A percentile compares a stretch with the other conserved stretches of the same genome.
These are phyloP conservation scores for Starmera pachycereana DNA, from an alignment of 805 yeast genomes.

Conservation along the genomic window DNA sequence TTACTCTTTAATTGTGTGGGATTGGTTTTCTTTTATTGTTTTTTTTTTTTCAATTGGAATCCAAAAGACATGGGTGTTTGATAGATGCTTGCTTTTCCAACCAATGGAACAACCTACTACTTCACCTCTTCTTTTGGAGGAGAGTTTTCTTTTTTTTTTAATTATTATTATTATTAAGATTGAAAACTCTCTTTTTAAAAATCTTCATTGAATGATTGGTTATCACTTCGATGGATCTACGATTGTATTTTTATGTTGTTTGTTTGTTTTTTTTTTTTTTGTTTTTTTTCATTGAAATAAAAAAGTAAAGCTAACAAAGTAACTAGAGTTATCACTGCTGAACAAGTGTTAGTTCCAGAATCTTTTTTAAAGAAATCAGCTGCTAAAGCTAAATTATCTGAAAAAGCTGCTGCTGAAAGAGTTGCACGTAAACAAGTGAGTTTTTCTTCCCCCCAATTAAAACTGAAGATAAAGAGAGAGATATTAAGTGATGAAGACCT, in stretches of 20 bases:
- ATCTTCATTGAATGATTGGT: slow-evolving; percentile 21
- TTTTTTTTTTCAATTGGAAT: no score
- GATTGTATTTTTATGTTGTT: neutral
- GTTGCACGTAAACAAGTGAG: slow-evolving; percentile 74
- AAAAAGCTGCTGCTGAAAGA: slow-evolving; percentile 73
- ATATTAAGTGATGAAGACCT: slow-evolving; percentile 37
- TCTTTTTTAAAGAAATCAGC: slow-evolving; percentile 74
- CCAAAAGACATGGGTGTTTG: slow-evolving; percentile 19
- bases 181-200: no score
- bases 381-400: slow-evolving; percentile 68
- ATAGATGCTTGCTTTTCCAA: slow-evolving; percentile 13
- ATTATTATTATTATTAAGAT: no score
- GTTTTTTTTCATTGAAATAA: neutral
- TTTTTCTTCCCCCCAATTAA: slow-evolving; percentile 25
- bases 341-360: slow-evolving; percentile 57
- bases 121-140: slow-evolving; percentile 17
- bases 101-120: slow-evolving; percentile 10
- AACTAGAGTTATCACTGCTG: slow-evolving; percentile 23
- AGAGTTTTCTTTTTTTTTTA: no score
- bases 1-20: neutral
- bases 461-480: no score
- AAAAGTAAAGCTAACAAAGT: neutral
- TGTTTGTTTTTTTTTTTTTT: no score
- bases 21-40: no score
- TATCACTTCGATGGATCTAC: slow-evolving; percentile 18